phyloP scores from a whole-genome alignment of 2,329 filamentous ascomycete species.

The Chrysosporium queenslandicum region DNA sequence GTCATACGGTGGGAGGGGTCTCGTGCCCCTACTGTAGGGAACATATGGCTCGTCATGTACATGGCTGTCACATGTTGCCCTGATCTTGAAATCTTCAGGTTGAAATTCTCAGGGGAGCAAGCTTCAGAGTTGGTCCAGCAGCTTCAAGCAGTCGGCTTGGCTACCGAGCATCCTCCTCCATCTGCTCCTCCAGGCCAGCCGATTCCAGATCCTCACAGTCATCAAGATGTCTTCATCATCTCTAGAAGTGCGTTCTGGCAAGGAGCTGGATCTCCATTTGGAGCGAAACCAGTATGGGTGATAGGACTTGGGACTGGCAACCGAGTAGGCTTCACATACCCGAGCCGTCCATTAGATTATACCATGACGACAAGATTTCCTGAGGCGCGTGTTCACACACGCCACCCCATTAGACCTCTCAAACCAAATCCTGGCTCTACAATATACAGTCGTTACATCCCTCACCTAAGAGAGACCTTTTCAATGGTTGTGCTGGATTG shows the following conservation, averaged over 20 bases:
- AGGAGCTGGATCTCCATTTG: constrained; percentile 57
- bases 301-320: constrained; percentile 34
- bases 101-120: constrained; percentile 25
- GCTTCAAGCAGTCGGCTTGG: constrained; percentile 33
- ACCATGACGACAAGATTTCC: constrained; percentile 43
- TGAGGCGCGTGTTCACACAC: constrained; percentile 45
- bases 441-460: constrained; percentile 69
- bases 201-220: constrained; percentile 26
- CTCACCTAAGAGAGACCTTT: constrained; percentile 64
- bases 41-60: constrained; percentile 35
- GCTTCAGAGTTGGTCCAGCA: constrained; percentile 24
- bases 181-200: constrained; percentile 14
- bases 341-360: constrained; percentile 26
- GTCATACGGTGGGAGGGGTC: constrained; percentile 27
- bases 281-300: constrained; percentile 53
- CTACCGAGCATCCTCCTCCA: constrained; percentile 32
- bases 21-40: constrained; percentile 26
- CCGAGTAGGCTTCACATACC: constrained; percentile 22
- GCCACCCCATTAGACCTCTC: constrained; percentile 60
- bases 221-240: constrained; percentile 39
- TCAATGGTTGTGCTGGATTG: constrained; percentile 67
- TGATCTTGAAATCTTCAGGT: constrained; percentile 28
- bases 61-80: constrained; percentile 28
- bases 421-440: constrained; percentile 62
- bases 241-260: constrained; percentile 57